These are phyloP conservation scores for Diplotaxis tenuifolia DNA, from an alignment of 345 rosid genomes.

Conservation along the genomic window DNA sequence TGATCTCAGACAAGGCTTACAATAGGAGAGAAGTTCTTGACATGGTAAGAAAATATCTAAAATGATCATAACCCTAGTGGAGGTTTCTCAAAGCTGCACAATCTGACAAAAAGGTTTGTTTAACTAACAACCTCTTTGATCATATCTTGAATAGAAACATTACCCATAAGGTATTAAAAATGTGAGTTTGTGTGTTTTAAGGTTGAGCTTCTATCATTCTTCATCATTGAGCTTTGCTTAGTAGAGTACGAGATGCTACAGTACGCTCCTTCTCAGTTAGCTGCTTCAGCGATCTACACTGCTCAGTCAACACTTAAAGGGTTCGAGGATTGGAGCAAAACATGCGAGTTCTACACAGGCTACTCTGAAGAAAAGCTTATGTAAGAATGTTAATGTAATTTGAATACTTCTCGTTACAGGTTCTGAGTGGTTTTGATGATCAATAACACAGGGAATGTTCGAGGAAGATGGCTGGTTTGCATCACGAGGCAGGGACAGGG, in stretches of 20 bases:
- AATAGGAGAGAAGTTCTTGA: slow-evolving; percentile 82
- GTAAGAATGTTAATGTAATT: slow-evolving; percentile 33
- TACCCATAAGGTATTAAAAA: no score
- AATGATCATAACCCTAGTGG: slow-evolving; percentile 31
- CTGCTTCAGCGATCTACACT: slow-evolving; percentile 71
- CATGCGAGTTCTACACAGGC: slow-evolving; percentile 45
- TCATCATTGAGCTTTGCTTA: slow-evolving; percentile 53
- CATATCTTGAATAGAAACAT: no score
- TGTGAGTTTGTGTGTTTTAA: no score
- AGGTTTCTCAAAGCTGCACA: slow-evolving; percentile 88
- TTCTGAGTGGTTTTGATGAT: slow-evolving; percentile 16
- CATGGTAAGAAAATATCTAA: slow-evolving; percentile 53
- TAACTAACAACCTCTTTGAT: background rate
- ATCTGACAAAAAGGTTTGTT: slow-evolving; percentile 75
- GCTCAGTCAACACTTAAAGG: slow-evolving; percentile 51
- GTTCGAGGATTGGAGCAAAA: slow-evolving; percentile 46
- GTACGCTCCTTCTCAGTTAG: slow-evolving; percentile 58
- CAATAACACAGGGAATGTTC: slow-evolving; percentile 71
- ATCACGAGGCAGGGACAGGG: slow-evolving; percentile 75
- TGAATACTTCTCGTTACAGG: background rate
- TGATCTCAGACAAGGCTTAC: slow-evolving; percentile 91
- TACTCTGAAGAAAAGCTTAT: slow-evolving; percentile 48
- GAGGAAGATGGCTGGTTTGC: slow-evolving; percentile 67
- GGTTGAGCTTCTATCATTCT: slow-evolving; percentile 79
- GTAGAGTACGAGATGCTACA: slow-evolving; percentile 63